These are phyloP conservation scores for Pleurotus platypus DNA, from an alignment of 768 basidiomycete genomes.

Conservation along the genomic window DNA sequence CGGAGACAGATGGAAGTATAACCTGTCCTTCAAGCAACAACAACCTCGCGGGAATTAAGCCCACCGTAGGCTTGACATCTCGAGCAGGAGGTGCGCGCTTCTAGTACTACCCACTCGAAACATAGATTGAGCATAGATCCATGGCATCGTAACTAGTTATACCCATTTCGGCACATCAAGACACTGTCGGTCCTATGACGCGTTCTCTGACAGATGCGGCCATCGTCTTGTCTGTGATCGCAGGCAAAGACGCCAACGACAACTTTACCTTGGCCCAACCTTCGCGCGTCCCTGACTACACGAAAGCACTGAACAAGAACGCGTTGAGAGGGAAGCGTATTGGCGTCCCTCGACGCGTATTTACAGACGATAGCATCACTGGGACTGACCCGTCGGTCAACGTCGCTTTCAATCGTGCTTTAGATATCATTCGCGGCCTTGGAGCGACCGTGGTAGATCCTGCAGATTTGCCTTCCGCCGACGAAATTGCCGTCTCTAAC, in stretches of 20 bases:
- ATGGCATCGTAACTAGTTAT: conserved; percentile 31
- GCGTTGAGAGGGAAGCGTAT: conserved; percentile 50
- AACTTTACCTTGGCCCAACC: conserved; percentile 55
- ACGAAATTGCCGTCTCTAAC: conserved; percentile 43
- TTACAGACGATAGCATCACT: conserved; percentile 28
- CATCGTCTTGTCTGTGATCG: conserved; percentile 50
- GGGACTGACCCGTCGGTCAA: conserved; percentile 32
- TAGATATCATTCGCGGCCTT: conserved; percentile 30
- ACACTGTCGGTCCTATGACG: conserved; percentile 56
- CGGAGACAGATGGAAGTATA: conserved; percentile 55
- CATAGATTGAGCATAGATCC: background rate
- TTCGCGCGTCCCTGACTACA: conserved; percentile 48
- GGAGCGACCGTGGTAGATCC: conserved; percentile 59
- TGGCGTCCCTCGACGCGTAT: conserved; percentile 46
- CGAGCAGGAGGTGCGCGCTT: conserved; percentile 46
- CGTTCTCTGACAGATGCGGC: conserved; percentile 53
- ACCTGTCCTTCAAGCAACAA: conserved; percentile 49
- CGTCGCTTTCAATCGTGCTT: conserved; percentile 36
- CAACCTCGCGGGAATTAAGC: conserved; percentile 57
- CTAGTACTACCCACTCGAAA: background rate
- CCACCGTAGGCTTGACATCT: conserved; percentile 57
- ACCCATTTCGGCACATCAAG: conserved; percentile 57
- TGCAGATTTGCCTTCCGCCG: conserved; percentile 54
- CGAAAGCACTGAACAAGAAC: conserved; percentile 43
- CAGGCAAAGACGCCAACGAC: conserved; percentile 52